Evolutionary conservation across 768 basidiomycete species (phyloP).

Genomic region (Mycena haematopus): DNA sequence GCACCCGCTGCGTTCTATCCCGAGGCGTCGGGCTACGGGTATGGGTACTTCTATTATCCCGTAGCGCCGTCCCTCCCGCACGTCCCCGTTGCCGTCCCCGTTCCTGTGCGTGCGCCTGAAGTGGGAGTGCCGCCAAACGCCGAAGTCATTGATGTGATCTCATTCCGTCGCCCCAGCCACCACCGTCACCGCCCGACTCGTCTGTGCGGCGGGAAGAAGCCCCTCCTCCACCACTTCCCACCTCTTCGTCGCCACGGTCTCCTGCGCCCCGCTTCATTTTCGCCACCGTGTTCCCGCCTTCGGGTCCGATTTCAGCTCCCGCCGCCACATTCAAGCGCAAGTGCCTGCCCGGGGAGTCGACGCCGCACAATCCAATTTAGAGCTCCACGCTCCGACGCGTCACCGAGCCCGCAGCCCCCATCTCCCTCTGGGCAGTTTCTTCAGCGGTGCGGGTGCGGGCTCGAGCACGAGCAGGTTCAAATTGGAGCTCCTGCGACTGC

Average conservation of each 20-base stretch:
- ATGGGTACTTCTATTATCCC: conserved; percentile 4
- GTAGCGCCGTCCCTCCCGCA: not conserved
- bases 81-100: not conserved
- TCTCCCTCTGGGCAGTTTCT: not conserved
- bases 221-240: not conserved
- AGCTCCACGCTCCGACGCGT: not conserved
- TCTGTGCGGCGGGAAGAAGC: too few species aligned
- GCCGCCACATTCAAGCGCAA: not conserved
- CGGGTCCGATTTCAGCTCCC: not conserved
- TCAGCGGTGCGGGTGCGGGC: not conserved
- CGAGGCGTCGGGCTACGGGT: not conserved
- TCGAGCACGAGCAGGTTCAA: too few species aligned
- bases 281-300: not conserved
- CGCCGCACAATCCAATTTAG: not conserved
- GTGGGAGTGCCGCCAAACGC: not conserved
- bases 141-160: conserved; percentile 15
- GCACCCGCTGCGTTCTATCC: not conserved
- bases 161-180: not conserved
- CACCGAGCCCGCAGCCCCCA: too few species aligned
- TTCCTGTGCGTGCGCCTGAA: not conserved
- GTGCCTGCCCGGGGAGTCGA: not conserved
- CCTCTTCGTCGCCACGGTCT: not conserved
- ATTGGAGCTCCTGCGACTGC: too few species aligned
- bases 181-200: not conserved
- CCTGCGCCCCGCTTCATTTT: not conserved